Evolutionary conservation across 768 basidiomycete genomes (phyloP).

Genomic region (Trametes gibbosa): DNA sequence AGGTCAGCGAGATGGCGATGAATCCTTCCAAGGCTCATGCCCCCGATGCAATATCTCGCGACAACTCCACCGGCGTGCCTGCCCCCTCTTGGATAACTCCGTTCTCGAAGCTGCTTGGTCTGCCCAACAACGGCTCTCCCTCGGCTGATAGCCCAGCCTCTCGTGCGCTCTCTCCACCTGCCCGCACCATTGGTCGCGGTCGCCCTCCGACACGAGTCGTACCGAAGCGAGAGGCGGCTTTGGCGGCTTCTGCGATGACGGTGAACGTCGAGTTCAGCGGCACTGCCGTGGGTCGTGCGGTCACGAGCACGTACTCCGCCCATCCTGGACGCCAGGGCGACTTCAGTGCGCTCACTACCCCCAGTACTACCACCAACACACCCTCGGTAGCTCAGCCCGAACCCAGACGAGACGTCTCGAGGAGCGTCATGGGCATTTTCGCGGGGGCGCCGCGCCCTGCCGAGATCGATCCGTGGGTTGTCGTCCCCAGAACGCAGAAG

Average conservation of each 20-base stretch:
- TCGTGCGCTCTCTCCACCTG: conserved; percentile 25
- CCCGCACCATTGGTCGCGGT: conserved; percentile 23
- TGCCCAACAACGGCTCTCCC: conserved; percentile 32
- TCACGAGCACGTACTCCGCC: conserved; percentile 39
- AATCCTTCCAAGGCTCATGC: conserved; percentile 52
- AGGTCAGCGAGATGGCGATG: conserved; percentile 69
- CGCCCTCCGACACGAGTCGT: conserved; percentile 47
- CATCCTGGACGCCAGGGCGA: conserved; percentile 15
- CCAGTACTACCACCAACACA: conserved; percentile 2
- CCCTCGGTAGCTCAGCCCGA: conserved; percentile 13
- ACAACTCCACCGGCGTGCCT: conserved; percentile 27
- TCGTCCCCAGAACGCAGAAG: conserved; percentile 42
- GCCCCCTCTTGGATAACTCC: conserved; percentile 74
- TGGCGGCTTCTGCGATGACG: conserved; percentile 85
- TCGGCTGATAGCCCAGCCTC: conserved; percentile 28
- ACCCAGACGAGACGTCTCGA: conserved; percentile 21
- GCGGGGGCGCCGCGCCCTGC: conserved; percentile 71
- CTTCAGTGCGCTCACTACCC: conserved; percentile 10
- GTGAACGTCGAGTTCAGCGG: conserved; percentile 97
- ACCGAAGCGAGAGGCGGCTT: conserved; percentile 81
- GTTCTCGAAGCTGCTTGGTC: conserved; percentile 74
- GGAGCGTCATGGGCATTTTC: conserved; percentile 80
- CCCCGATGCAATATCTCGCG: conserved; percentile 36
- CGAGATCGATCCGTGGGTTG: conserved; percentile 68
- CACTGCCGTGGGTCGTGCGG: conserved; percentile 55